Base-by-base conservation (phyloP, 106 monocot species). In the Dioscorea dumetorum region DNA sequence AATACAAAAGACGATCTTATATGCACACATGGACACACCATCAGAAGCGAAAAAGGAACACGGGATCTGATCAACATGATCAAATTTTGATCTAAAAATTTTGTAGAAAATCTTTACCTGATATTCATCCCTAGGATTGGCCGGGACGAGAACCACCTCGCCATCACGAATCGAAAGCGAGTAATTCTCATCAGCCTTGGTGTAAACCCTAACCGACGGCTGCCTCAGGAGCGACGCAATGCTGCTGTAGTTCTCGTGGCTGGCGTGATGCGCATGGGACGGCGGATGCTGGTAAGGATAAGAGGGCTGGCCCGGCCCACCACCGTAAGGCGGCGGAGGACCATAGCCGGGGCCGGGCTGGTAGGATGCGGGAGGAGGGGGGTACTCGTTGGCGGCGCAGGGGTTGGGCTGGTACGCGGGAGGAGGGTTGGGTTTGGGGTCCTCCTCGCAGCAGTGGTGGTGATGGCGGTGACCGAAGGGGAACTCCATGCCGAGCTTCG, bases 111-210 rank as follows among this genome's bases (percentile, higher is more conserved):
- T 33, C 7, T 35, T 59, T 64, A 66, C 90, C 83, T 90, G 90
- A 48, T 64, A 73, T 5, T 58, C 60, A 51, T 90, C 90, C 19
- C 53, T 69, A 19, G 83, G 83, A 60, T 90, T 69, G 12, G 65
- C 63, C 4, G 74, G 75, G 5, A 83, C 83, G 32, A 90, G 90
- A 17, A 90, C 75, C 16, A 86, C 78, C 12, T 75, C 49, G 15
- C 83, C 86, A 50, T 86, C 71, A 14, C 83, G 72, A 50, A 90
- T 48, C 50, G 78, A 58, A 17, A 90, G 83, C 3, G 83, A 83
- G 76, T 81, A 90, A 52, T 74, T 73, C 49, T 76, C 74, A 57
- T 61, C 75, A 0, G 90, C 90, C 33, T 81, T 81, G 70, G 83
- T 68, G 64, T 73, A 86, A 32, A 90, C 64, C 76, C 76, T 80